A percentile compares a stretch with the other conserved stretches of the same genome.
phyloP scores from a whole-genome alignment of 2,329 filamentous ascomycete genomes.

The Xylaria sp. region DNA sequence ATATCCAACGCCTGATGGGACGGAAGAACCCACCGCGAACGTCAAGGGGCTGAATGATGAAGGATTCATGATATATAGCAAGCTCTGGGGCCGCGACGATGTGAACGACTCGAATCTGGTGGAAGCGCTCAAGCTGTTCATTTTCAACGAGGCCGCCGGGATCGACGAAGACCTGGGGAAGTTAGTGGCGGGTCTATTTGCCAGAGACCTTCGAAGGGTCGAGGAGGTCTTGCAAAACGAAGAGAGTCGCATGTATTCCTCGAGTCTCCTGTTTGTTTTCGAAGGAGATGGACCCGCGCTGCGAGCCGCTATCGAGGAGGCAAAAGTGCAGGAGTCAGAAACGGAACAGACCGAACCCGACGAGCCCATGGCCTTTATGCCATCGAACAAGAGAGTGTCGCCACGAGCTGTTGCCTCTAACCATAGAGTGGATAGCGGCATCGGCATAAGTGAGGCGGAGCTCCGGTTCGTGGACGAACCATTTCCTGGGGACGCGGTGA shows the following conservation, averaged over 20 bases:
- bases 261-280: slow-evolving; percentile 58
- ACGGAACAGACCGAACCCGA: slow-evolving; percentile 20
- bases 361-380: slow-evolving; percentile 33
- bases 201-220: slow-evolving; percentile 47
- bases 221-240: slow-evolving; percentile 49
- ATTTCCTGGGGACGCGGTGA: slow-evolving; percentile 12
- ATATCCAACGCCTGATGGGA: slow-evolving; percentile 4
- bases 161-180: slow-evolving; percentile 54
- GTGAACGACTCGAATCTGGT: slow-evolving; percentile 51
- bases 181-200: slow-evolving; percentile 50
- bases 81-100: slow-evolving; percentile 52
- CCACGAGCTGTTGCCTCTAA: slow-evolving; percentile 29
- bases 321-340: slow-evolving; percentile 34
- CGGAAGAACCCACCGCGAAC: slow-evolving; percentile 33
- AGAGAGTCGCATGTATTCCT: slow-evolving; percentile 60
- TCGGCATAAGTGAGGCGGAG: slow-evolving; percentile 45
- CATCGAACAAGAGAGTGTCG: slow-evolving; percentile 24
- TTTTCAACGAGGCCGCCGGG: slow-evolving; percentile 54
- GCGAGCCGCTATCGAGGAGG: slow-evolving; percentile 48
- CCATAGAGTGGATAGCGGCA: slow-evolving; percentile 51
- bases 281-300: slow-evolving; percentile 57
- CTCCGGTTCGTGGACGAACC: slow-evolving; percentile 27
- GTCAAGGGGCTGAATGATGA: slow-evolving; percentile 47
- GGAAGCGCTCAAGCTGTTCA: slow-evolving; percentile 50
- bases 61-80: slow-evolving; percentile 56